Percentiles rank a stretch among this genome's conserved stretches.
These are phyloP conservation scores for Neonothopanus nambi DNA, from an alignment of 1,284 basidiomycete species.

Conservation along the genomic window DNA sequence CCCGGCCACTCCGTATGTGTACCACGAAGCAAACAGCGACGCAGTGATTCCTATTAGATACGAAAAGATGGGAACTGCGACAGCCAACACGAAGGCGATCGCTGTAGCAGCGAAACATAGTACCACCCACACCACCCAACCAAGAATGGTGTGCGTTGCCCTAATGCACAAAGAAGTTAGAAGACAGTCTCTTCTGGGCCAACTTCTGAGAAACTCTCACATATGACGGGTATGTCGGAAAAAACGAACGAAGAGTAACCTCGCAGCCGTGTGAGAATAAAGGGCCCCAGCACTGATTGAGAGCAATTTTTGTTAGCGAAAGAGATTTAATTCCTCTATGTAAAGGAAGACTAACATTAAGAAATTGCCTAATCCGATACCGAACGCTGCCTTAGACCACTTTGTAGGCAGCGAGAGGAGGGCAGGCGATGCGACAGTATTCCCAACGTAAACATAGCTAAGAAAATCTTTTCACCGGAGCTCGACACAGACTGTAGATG, in stretches of 20 bases:
- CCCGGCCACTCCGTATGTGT: slow-evolving; percentile 56
- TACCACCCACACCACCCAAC: slow-evolving; percentile 58
- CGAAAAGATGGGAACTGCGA: slow-evolving; percentile 56
- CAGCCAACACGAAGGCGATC: slow-evolving; percentile 55
- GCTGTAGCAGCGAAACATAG: slow-evolving; percentile 45
- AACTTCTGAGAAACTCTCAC: background rate
- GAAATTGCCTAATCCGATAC: slow-evolving; percentile 48
- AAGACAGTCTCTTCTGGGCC: too few relatives aligned
- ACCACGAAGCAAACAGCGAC: slow-evolving; percentile 59
- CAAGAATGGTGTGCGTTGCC: slow-evolving; percentile 54
- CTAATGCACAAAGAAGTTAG: background rate
- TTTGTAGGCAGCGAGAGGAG: slow-evolving; percentile 49
- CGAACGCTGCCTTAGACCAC: slow-evolving; percentile 54
- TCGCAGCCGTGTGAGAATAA: slow-evolving; percentile 55
- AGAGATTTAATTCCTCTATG: background rate
- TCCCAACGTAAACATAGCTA: slow-evolving; percentile 58
- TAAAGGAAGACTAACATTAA: slow-evolving; percentile 41
- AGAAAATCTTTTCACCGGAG: background rate
- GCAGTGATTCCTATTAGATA: slow-evolving; percentile 55
- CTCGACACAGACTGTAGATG: background rate
- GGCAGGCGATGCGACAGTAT: slow-evolving; percentile 55
- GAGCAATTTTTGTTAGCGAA: background rate
- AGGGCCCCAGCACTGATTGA: slow-evolving; percentile 43
- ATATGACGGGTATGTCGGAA: slow-evolving; percentile 61
- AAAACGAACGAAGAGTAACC: slow-evolving; percentile 60